Conservation (phyloP, 768 basidiomycete genomes). For the Gymnopilus junonius region DNA sequence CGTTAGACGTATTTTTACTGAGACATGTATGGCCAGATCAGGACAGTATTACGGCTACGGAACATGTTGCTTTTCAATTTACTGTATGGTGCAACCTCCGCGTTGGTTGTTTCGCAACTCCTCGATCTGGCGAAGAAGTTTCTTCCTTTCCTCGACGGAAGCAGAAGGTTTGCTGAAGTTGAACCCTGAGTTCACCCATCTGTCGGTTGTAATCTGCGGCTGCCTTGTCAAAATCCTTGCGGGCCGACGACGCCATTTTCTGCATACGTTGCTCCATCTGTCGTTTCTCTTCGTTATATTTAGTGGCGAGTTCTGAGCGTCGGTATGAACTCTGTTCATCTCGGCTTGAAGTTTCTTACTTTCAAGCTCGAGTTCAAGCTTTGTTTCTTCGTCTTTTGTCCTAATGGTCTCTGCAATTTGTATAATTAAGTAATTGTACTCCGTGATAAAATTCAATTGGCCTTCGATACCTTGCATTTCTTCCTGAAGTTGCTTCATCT, state of each 20-base stretch:
- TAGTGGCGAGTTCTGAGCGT: conserved; percentile 43
- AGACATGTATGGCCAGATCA: background rate
- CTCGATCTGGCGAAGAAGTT: conserved; percentile 21
- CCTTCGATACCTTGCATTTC: conserved; percentile 35
- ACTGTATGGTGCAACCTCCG: background rate
- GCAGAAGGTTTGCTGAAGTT: conserved; percentile 1
- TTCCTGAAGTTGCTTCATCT: conserved; percentile 46
- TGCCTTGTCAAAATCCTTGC: conserved; percentile 7
- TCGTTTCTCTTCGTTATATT: conserved; percentile 41
- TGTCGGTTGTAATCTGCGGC: conserved; percentile 12
- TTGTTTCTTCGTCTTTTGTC: conserved; percentile 50
- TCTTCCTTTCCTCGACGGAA: conserved; percentile 10
- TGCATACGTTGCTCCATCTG: conserved; percentile 33
- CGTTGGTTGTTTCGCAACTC: conserved; percentile 13
- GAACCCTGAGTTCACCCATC: background rate
- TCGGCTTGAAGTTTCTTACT: conserved; percentile 46
- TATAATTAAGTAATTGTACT: background rate
- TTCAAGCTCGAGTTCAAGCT: conserved; percentile 47
- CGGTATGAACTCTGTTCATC: conserved; percentile 43
- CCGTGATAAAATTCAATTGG: no score
- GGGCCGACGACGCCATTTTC: conserved; percentile 23
- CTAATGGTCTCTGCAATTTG: conserved; percentile 36
- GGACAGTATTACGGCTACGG: background rate
- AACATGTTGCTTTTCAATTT: background rate
- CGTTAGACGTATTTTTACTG: no score